Evolutionary conservation across 2,329 filamentous ascomycete genomes (phyloP).

Genomic region (Tolypocladium ophioglossoides): DNA sequence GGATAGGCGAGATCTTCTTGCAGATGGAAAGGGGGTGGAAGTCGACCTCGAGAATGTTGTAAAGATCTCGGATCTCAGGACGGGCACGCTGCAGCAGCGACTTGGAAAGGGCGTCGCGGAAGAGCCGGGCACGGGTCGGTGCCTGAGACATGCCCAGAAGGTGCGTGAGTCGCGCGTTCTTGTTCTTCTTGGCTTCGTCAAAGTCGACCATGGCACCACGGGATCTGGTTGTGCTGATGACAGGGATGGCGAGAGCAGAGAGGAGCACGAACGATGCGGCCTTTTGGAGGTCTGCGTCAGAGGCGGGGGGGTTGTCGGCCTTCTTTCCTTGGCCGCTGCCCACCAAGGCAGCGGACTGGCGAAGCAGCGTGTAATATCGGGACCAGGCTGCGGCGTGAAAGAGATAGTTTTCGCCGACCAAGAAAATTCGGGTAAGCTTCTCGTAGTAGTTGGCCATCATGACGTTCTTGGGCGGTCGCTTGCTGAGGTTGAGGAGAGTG

Average conservation of each 20-base stretch:
- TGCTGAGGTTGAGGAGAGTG: slow-evolving; percentile 92
- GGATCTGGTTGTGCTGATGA: slow-evolving; percentile 96
- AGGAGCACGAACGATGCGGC: slow-evolving; percentile 92
- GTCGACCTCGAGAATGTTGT: slow-evolving; percentile 98
- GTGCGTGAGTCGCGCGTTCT: slow-evolving; percentile 95
- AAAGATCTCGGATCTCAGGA: slow-evolving; percentile 91
- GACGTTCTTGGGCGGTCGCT: slow-evolving; percentile 93
- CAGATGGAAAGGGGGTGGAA: slow-evolving; percentile 98
- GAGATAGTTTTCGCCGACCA: slow-evolving; percentile 97
- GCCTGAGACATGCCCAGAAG: slow-evolving; percentile 86
- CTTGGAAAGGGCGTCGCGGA: slow-evolving; percentile 94
- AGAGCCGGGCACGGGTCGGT: slow-evolving; percentile 79
- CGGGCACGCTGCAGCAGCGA: slow-evolving; percentile 84
- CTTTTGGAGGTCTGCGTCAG: slow-evolving; percentile 84
- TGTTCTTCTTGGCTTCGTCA: slow-evolving; percentile 95
- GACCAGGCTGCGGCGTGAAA: slow-evolving; percentile 98
- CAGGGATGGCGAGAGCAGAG: slow-evolving; percentile 92
- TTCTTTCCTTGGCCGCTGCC: slow-evolving; percentile 81
- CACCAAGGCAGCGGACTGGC: slow-evolving; percentile 75
- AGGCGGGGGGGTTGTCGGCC: slow-evolving; percentile 84
- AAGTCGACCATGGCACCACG: slow-evolving; percentile 93
- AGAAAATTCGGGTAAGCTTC: slow-evolving; percentile 96
- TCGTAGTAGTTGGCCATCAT: slow-evolving; percentile 99
- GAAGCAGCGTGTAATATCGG: slow-evolving; percentile 91
- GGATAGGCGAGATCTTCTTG: slow-evolving; percentile 96